These are phyloP conservation scores for Pterocarpus macrocarpus DNA, from an alignment of 306 rosid genomes.

Conservation along the genomic window DNA sequence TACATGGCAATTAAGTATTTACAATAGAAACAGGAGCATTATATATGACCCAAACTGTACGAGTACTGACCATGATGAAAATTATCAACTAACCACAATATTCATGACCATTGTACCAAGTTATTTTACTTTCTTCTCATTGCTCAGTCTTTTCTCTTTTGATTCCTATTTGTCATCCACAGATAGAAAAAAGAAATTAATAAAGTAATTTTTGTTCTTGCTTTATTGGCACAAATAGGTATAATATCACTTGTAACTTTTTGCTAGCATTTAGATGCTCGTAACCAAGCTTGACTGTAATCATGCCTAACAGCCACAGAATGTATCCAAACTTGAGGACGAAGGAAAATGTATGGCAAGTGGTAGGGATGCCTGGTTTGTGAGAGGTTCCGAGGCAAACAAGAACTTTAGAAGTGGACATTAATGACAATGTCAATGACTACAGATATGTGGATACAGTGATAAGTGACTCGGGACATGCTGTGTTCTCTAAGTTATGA, in stretches of 20 bases:
- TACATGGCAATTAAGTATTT: neutral
- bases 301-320: neutral
- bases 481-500: neutral
- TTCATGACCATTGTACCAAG: neutral
- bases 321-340: neutral
- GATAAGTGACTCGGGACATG: too few relatives aligned
- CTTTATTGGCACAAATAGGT: neutral
- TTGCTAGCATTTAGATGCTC: conserved; percentile 17
- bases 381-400: too few relatives aligned
- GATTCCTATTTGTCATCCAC: neutral
- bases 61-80: neutral
- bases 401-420: too few relatives aligned
- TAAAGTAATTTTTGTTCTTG: neutral
- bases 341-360: neutral
- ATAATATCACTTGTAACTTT: too few relatives aligned
- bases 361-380: neutral
- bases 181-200: neutral
- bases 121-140: neutral
- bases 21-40: neutral
- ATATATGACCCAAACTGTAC: neutral
- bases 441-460: neutral
- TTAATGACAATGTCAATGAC: neutral
- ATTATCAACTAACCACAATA: neutral
- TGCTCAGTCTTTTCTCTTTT: too few relatives aligned
- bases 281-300: neutral